phyloP scores from a whole-genome alignment of 768 basidiomycete genomes.

The Lyophyllum semitale region DNA sequence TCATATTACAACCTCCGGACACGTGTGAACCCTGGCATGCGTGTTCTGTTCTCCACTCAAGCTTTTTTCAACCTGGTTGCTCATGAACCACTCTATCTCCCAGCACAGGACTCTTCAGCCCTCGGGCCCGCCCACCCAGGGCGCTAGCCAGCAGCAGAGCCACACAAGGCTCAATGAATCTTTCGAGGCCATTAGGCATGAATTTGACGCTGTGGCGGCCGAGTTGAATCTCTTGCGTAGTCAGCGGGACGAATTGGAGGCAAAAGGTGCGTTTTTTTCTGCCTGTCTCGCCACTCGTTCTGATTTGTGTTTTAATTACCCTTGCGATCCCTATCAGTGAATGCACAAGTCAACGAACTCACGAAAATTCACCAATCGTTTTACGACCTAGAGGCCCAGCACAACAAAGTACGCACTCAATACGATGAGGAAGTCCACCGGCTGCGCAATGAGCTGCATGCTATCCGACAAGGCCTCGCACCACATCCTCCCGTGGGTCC shows the following conservation, averaged over 20 bases:
- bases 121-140: constrained; percentile 45
- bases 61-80: constrained; percentile 10
- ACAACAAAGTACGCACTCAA: constrained; percentile 18
- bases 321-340: constrained; percentile 9
- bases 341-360: constrained; percentile 12
- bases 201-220: constrained; percentile 75
- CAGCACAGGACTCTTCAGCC: constrained; percentile 63
- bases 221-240: constrained; percentile 69
- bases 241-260: constrained; percentile 89
- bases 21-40: constrained; percentile 21
- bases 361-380: constrained; percentile 18
- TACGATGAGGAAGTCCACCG: constrained; percentile 18
- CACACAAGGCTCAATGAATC: constrained; percentile 68
- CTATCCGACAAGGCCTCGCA: constrained; percentile 21
- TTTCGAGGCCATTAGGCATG: constrained; percentile 79
- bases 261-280: constrained; percentile 63
- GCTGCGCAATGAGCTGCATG: constrained; percentile 13
- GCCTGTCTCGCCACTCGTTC: background rate
- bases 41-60: constrained; percentile 11
- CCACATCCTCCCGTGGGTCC: constrained; percentile 22
- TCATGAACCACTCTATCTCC: constrained; percentile 21
- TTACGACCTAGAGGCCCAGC: constrained; percentile 18
- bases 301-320: background rate
- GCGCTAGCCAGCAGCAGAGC: constrained; percentile 36
- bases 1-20: constrained; percentile 18